Conservation (phyloP, 2,329 filamentous ascomycete genomes). For the Bipolaris gigantea region DNA sequence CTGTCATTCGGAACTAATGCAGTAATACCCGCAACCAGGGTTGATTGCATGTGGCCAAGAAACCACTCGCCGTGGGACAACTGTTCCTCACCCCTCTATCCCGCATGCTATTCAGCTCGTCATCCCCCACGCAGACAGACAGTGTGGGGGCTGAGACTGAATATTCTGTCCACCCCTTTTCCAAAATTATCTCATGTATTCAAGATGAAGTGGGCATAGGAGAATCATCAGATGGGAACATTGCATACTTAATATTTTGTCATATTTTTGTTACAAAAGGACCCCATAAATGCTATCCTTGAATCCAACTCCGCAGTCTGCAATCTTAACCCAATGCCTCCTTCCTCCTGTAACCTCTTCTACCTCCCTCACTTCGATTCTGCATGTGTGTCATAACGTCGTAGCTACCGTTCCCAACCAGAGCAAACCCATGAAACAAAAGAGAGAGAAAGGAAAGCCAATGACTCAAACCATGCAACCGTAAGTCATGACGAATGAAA, state of each 20-base stretch:
- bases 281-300: not conserved
- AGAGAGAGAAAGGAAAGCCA: not conserved
- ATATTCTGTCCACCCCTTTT: not conserved
- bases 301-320: not conserved
- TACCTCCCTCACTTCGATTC: not conserved
- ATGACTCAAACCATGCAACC: not conserved
- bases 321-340: not conserved
- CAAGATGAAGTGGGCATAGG: not conserved
- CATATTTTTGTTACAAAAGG: not conserved
- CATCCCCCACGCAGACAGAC: not conserved
- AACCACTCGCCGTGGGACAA: constrained; percentile 27
- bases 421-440: not conserved
- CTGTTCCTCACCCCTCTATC: constrained; percentile 20
- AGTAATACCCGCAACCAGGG: not conserved
- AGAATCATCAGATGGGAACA: not conserved
- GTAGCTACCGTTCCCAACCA: not conserved
- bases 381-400: not conserved
- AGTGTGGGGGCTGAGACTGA: not conserved
- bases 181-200: not conserved
- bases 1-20: not conserved
- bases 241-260: not conserved
- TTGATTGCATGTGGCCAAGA: not conserved
- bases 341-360: not conserved
- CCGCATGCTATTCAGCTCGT: not conserved
- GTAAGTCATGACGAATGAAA: not conserved